Evolutionary conservation across 2,329 filamentous ascomycete genomes (phyloP), one percentile per base, ranked within the genome.

Genomic region (Aciculosporium take): DNA sequence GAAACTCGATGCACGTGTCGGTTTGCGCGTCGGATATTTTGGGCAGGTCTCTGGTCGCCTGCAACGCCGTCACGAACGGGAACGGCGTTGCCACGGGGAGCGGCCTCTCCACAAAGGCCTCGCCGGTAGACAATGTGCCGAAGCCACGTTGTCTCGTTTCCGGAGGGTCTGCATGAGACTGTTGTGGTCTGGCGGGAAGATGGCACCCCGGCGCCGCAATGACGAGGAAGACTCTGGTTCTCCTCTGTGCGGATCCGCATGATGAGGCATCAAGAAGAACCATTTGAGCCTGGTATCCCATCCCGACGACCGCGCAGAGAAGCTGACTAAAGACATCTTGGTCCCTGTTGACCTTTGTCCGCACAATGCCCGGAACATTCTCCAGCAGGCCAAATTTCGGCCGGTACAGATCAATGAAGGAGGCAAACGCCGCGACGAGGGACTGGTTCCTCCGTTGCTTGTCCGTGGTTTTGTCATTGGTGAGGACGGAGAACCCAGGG

Each of bases 341-440:
- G 4, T 68, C 60, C 13, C 68, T 60, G 25, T 58, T 60, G 6
- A 53, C 51, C 15, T 56, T 63, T 15, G 63, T 61, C 36, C 62
- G 68, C 0, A 81, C 70, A 61, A 89, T 84, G 0, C 63, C 67
- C 0, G 73, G 60, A 0, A 93, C 85, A 48, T 93, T 93, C 56
- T 93, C 85, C 0, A 93, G 66, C 0, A 89, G 49, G 0, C 78
- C 81, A 52, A 83, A 89, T n/a, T 73, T 67, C 0, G 85, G 84
- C 0, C 79, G 71, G 48, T 84, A 87, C 0, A 85, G 61, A 47
- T 93, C 84, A 2, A 89, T 66, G 45, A 72, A 84, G 0, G 84
- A 76, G 0, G 78, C 79, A 29, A 89, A 84, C 0, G 82, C 82
- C 0, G 82, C 84, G 0, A 91, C 72, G 24, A 91, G 72, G 0